These are phyloP conservation scores for Lumnitzera racemosa DNA, from an alignment of 345 rosid species.

Conservation along the genomic window DNA sequence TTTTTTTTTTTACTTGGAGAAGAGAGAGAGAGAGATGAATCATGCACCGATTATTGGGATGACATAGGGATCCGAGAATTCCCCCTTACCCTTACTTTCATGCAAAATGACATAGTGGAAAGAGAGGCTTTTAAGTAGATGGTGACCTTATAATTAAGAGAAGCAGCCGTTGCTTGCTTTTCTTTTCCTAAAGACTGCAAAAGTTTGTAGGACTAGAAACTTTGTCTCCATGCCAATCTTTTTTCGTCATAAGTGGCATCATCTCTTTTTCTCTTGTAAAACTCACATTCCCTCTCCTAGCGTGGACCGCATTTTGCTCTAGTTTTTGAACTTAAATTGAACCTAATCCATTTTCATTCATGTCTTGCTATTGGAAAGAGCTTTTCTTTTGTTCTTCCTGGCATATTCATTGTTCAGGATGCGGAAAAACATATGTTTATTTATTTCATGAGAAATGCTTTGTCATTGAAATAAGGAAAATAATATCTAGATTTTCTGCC, in stretches of 20 bases:
- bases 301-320: too few relatives aligned
- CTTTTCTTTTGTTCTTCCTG: too few relatives aligned
- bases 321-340: too few relatives aligned
- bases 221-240: conserved; percentile 41
- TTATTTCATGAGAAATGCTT: too few relatives aligned
- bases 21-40: conserved; percentile 18
- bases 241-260: background rate
- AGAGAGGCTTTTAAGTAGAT: conserved; percentile 24
- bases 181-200: conserved; percentile 29
- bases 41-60: conserved; percentile 38
- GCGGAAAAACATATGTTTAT: too few relatives aligned
- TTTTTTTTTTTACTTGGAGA: background rate
- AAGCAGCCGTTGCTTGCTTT: conserved; percentile 6
- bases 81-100: conserved; percentile 47
- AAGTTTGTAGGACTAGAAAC: conserved; percentile 41
- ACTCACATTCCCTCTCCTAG: background rate
- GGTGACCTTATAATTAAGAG: conserved; percentile 8
- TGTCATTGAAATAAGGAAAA: too few relatives aligned
- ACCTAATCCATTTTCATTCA: too few relatives aligned
- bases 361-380: too few relatives aligned
- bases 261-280: background rate
- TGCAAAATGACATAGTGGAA: conserved; percentile 20
- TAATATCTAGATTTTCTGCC: too few relatives aligned
- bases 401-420: too few relatives aligned
- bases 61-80: conserved; percentile 46